Evolutionary conservation across 1,284 basidiomycete genomes (phyloP).

Genomic region (Gymnopus androsaceus): DNA sequence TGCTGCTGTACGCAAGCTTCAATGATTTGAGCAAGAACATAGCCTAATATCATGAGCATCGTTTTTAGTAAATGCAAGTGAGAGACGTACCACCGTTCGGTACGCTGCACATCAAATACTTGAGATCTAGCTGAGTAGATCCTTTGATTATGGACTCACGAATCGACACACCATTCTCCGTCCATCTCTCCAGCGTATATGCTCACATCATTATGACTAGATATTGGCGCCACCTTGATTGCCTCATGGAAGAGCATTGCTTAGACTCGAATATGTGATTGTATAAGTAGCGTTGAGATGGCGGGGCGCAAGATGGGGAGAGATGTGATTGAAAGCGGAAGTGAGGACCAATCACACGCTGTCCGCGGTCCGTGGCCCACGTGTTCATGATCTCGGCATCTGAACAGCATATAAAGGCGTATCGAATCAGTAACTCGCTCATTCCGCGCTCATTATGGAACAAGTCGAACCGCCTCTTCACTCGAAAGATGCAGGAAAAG

Average conservation of each 20-base stretch:
- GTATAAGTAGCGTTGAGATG: no score
- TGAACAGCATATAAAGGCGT: no score
- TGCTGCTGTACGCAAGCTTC: constrained; percentile 56
- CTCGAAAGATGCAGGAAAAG: no score
- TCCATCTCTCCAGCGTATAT: constrained; percentile 45
- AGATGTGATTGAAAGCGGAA: no score
- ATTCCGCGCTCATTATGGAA: no score
- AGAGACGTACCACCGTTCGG: constrained; percentile 52
- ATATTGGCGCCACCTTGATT: neutral
- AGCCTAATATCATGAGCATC: constrained; percentile 41
- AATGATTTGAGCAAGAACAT: constrained; percentile 54
- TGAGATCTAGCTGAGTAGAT: constrained; percentile 3
- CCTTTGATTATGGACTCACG: constrained; percentile 34
- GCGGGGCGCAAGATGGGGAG: no score
- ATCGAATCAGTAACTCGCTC: no score
- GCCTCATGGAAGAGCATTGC: neutral
- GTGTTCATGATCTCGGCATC: no score
- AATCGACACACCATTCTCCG: constrained; percentile 43
- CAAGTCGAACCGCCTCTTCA: no score
- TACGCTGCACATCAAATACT: constrained; percentile 39
- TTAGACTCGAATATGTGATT: no score
- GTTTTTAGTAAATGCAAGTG: neutral
- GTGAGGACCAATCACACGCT: no score
- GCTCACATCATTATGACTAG: constrained; percentile 16
- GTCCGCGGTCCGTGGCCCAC: no score